These are phyloP conservation scores for Talaromyces piceae DNA, from an alignment of 2,329 filamentous ascomycete genomes.

Conservation along the genomic window DNA sequence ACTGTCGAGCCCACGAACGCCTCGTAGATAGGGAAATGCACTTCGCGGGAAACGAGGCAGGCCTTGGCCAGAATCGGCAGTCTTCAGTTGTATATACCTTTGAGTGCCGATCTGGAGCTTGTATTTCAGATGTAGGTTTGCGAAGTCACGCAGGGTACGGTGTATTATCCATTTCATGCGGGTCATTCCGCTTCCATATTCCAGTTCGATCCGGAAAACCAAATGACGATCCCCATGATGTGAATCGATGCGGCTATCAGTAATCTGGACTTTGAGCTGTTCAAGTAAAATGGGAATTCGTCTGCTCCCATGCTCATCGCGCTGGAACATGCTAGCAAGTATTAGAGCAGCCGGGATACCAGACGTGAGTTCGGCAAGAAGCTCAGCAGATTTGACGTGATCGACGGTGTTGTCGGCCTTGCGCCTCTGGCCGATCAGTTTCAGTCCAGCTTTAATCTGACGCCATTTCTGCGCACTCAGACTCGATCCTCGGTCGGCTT, in stretches of 20 bases:
- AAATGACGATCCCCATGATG: constrained; percentile 61
- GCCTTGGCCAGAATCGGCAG: constrained; percentile 63
- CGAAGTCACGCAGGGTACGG: constrained; percentile 79
- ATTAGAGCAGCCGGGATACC: constrained; percentile 90
- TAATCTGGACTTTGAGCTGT: constrained; percentile 82
- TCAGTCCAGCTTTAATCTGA: constrained; percentile 83
- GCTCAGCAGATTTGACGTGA: constrained; percentile 87
- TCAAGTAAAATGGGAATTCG: constrained; percentile 91
- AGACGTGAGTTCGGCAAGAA: constrained; percentile 90
- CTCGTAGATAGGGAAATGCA: constrained; percentile 82
- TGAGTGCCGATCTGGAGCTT: constrained; percentile 79
- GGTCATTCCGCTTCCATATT: constrained; percentile 92
- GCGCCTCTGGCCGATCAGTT: constrained; percentile 65
- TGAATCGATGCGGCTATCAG: constrained; percentile 65
- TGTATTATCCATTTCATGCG: constrained; percentile 95
- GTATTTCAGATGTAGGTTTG: constrained; percentile 89
- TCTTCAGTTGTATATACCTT: constrained; percentile 65
- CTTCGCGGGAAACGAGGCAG: constrained; percentile 85
- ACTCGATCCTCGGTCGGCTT: constrained; percentile 60
- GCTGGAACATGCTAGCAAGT: constrained; percentile 93
- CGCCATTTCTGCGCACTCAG: constrained; percentile 78
- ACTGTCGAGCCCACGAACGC: constrained; percentile 69
- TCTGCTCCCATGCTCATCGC: constrained; percentile 92
- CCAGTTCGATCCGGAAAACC: constrained; percentile 83
- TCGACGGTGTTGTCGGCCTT: constrained; percentile 82